These are phyloP conservation scores for Ganoderma sinense DNA, from an alignment of 1,284 basidiomycete species.

Conservation along the genomic window DNA sequence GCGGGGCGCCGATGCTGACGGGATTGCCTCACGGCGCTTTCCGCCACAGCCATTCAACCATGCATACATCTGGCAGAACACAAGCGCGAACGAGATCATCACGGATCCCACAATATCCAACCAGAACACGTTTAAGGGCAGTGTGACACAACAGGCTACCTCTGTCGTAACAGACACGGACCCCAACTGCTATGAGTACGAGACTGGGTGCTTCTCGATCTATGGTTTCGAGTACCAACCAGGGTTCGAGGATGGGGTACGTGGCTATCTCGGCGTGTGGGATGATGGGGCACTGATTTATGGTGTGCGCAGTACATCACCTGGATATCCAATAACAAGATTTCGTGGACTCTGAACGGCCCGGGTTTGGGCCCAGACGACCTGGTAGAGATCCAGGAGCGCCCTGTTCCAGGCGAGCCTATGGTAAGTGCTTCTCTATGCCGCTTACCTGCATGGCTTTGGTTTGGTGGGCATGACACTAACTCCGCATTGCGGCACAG, in stretches of 20 bases:
- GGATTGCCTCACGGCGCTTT: not conserved
- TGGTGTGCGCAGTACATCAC: slow-evolving; percentile 55
- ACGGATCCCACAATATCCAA: slow-evolving; percentile 53
- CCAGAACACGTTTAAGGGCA: slow-evolving; percentile 61
- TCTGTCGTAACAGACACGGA: slow-evolving; percentile 58
- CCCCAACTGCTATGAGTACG: slow-evolving; percentile 59
- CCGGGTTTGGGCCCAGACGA: slow-evolving; percentile 63
- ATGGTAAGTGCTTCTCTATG: slow-evolving; percentile 50
- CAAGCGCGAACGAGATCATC: slow-evolving; percentile 55
- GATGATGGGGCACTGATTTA: slow-evolving; percentile 4
- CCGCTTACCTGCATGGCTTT: not conserved
- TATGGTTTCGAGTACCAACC: slow-evolving; percentile 56
- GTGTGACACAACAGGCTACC: slow-evolving; percentile 67
- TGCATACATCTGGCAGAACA: slow-evolving; percentile 62
- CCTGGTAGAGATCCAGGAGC: slow-evolving; percentile 57
- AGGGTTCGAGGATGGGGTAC: slow-evolving; percentile 45
- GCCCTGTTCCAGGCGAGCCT: slow-evolving; percentile 70
- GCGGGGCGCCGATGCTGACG: slow-evolving; percentile 21
- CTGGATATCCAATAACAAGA: slow-evolving; percentile 60
- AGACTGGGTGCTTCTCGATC: slow-evolving; percentile 50
- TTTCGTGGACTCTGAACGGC: slow-evolving; percentile 66
- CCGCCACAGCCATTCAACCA: slow-evolving; percentile 62
- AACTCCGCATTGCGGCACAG: slow-evolving; percentile 24
- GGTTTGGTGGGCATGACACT: not conserved
- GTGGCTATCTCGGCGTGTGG: slow-evolving; percentile 28